phyloP scores from a whole-genome alignment of 495 filamentous ascomycete genomes.

The Usnea hakonensis region DNA sequence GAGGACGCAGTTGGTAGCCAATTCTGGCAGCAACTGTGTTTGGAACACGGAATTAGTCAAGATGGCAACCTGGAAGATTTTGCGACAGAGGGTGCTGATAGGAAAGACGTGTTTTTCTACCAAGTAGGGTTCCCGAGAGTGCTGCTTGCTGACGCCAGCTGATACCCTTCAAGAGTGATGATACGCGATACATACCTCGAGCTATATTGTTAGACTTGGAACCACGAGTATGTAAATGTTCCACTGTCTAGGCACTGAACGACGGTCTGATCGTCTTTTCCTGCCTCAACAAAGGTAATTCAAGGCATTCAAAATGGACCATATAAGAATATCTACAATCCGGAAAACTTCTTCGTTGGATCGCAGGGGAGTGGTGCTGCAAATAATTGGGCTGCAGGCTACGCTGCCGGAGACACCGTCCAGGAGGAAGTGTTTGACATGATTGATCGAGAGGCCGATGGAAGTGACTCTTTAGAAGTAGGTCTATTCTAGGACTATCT shows the following conservation, averaged over 20 bases:
- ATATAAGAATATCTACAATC: conserved; percentile 98
- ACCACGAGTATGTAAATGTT: conserved; percentile 56
- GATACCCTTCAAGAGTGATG: conserved; percentile 57
- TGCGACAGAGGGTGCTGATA: conserved; percentile 90
- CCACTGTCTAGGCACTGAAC: neutral
- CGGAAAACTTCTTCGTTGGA: conserved; percentile 94
- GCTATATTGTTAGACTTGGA: conserved; percentile 94
- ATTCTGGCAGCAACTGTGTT: conserved; percentile 96
- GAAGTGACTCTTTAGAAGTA: conserved; percentile 92
- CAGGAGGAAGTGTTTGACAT: conserved; percentile 98
- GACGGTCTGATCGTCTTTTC: neutral
- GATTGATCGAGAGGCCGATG: conserved; percentile 97
- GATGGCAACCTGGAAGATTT: conserved; percentile 95
- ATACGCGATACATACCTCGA: conserved; percentile 94
- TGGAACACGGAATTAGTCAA: conserved; percentile 94
- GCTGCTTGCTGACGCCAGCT: neutral
- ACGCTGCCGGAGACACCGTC: conserved; percentile 81
- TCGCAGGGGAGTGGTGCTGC: conserved; percentile 87
- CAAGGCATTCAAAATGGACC: conserved; percentile 84
- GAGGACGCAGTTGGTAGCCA: conserved; percentile 66
- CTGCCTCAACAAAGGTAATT: conserved; percentile 53
- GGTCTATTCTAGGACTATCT: neutral
- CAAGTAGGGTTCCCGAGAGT: conserved; percentile 26
- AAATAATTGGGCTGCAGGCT: conserved; percentile 97
- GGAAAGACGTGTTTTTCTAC: conserved; percentile 99